Conservation (phyloP, 2,329 filamentous ascomycete genomes). For the Penicillium digitatum region DNA sequence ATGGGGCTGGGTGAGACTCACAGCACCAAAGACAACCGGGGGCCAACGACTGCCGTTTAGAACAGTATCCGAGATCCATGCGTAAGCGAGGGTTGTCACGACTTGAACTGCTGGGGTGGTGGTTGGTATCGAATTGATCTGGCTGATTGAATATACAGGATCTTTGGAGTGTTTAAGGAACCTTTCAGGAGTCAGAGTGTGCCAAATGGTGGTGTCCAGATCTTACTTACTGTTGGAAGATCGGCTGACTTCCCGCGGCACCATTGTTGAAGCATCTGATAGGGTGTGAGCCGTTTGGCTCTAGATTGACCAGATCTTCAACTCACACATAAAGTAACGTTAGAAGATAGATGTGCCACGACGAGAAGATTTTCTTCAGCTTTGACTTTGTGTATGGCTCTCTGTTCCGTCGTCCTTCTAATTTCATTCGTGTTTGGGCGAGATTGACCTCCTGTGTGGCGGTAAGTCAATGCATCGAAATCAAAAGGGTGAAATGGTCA, state of each 20-base stretch:
- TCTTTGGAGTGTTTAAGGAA: conserved; percentile 36
- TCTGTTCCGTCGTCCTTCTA: conserved; percentile 47
- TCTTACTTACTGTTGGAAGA: conserved; percentile 49
- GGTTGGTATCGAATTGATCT: conserved; percentile 56
- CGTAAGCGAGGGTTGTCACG: conserved; percentile 59
- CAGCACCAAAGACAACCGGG: conserved; percentile 56
- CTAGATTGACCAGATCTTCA: no score
- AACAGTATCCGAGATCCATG: conserved; percentile 60
- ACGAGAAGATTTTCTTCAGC: conserved; percentile 57
- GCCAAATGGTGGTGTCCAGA: not conserved
- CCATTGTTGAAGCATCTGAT: conserved; percentile 60
- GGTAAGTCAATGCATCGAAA: not conserved
- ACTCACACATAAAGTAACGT: conserved; percentile 54
- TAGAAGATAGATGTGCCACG: conserved; percentile 63
- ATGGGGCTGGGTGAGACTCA: conserved; percentile 47
- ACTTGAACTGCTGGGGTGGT: conserved; percentile 55
- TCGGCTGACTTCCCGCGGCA: conserved; percentile 49
- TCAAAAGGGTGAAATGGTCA: not conserved
- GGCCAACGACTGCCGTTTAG: conserved; percentile 61
- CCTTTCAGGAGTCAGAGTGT: conserved; percentile 3
- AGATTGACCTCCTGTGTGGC: conserved; percentile 41
- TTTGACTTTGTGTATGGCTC: conserved; percentile 50
- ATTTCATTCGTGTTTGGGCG: conserved; percentile 49
- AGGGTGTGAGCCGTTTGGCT: not conserved
- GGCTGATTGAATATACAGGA: conserved; percentile 45